Evolutionary conservation across 1,284 basidiomycete genomes (phyloP).

Genomic region (Ganoderma sp.): DNA sequence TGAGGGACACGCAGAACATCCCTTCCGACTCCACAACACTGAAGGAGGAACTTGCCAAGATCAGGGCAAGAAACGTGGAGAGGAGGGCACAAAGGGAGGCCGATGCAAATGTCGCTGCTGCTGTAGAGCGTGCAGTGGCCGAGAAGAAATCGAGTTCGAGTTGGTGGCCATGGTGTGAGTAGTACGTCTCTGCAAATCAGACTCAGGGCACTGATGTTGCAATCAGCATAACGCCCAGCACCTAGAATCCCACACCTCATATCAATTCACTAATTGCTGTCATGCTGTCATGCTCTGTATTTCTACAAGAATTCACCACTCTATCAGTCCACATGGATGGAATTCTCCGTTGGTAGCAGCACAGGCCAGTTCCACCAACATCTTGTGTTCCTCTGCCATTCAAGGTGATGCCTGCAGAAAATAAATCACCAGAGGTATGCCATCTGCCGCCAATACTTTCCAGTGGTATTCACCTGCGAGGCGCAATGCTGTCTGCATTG

Average conservation of each 20-base stretch:
- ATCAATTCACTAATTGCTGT: slow-evolving; percentile 20
- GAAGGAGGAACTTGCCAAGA: slow-evolving; percentile 70
- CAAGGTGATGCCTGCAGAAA: not conserved
- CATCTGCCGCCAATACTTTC: not conserved
- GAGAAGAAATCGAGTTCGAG: slow-evolving; percentile 23
- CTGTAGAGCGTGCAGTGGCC: slow-evolving; percentile 29
- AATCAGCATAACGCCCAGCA: slow-evolving; percentile 1
- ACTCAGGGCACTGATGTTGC: not conserved
- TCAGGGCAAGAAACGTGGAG: slow-evolving; percentile 66
- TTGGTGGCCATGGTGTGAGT: slow-evolving; percentile 24
- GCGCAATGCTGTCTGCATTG: slow-evolving; percentile 59
- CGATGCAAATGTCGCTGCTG: slow-evolving; percentile 42
- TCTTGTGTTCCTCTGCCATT: slow-evolving; percentile 72
- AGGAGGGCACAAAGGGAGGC: slow-evolving; percentile 49
- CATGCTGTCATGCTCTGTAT: slow-evolving; percentile 23
- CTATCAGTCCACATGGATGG: slow-evolving; percentile 32
- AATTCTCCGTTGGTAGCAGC: slow-evolving; percentile 57
- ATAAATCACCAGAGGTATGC: not conserved
- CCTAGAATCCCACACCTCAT: not conserved
- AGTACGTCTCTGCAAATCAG: not conserved
- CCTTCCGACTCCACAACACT: slow-evolving; percentile 69
- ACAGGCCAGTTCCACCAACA: slow-evolving; percentile 74
- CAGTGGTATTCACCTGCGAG: slow-evolving; percentile 58
- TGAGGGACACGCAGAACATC: slow-evolving; percentile 49
- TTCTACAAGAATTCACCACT: slow-evolving; percentile 26